Percentiles rank a stretch among this genome's conserved stretches.
Evolutionary conservation across 768 basidiomycete genomes (phyloP).

Genomic region (Dendrothele bispora): DNA sequence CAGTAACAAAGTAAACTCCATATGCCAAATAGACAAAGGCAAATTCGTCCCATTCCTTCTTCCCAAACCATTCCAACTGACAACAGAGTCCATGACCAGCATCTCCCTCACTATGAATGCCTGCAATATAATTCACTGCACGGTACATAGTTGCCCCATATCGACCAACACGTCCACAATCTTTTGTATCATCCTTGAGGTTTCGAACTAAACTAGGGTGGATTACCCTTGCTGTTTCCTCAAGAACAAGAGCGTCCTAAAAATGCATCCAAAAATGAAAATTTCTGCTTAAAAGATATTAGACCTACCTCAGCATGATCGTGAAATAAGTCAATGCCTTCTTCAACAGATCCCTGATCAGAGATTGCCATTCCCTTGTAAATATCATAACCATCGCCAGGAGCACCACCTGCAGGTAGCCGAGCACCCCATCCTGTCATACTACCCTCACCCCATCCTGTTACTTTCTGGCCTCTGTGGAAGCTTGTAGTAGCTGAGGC

Average conservation of each 20-base stretch:
- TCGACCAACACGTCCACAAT: background rate
- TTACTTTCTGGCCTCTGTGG: background rate
- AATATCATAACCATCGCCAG: background rate
- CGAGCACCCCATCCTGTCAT: conserved; percentile 2
- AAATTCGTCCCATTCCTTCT: conserved; percentile 2
- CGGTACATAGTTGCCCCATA: background rate
- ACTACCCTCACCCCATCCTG: background rate
- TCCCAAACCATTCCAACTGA: background rate
- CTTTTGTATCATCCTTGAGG: background rate
- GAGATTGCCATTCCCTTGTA: conserved; percentile 3
- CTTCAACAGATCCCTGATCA: background rate
- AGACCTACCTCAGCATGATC: conserved; percentile 2
- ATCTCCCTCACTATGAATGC: background rate
- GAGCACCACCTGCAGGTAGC: background rate
- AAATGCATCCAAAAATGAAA: background rate
- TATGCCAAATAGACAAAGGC: background rate
- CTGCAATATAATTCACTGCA: background rate
- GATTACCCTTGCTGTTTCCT: background rate
- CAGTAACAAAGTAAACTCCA: conserved; percentile 1
- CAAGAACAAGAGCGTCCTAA: background rate
- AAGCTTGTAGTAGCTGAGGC: background rate
- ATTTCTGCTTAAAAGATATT: background rate
- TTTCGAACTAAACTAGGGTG: background rate
- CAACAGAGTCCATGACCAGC: background rate
- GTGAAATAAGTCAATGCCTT: conserved; percentile 1